Evolutionary conservation across 1,139 yeast species (phyloP).

Genomic region (Candida tropicalis): DNA sequence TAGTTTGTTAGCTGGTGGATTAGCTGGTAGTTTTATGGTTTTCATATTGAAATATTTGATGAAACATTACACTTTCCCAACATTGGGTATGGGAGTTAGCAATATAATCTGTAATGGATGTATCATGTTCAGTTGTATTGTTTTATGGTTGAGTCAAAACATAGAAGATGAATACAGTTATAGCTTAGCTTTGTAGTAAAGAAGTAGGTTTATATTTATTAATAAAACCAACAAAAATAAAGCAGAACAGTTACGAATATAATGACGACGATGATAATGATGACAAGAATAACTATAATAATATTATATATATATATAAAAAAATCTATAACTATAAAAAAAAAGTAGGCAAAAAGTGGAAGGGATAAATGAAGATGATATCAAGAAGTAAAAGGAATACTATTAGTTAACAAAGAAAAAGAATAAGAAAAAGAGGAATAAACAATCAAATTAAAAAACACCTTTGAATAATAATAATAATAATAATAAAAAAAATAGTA

Average conservation of each 20-base stretch:
- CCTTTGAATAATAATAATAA: background rate
- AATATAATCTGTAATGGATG: constrained; percentile 81
- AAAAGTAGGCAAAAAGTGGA: background rate
- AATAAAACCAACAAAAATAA: background rate
- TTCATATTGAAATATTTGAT: constrained; percentile 81
- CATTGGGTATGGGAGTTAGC: constrained; percentile 92
- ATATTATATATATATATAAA: constrained; percentile 5
- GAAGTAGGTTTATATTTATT: background rate
- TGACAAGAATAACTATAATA: background rate
- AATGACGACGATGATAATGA: background rate
- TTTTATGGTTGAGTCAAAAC: constrained; percentile 91
- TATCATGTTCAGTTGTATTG: constrained; percentile 84
- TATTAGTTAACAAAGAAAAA: too few species aligned
- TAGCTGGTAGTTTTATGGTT: constrained; percentile 90
- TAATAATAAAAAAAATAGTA: background rate
- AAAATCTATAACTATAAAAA: constrained; percentile 9
- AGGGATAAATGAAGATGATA: background rate
- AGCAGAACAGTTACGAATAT: background rate
- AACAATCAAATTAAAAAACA: background rate
- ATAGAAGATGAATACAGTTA: constrained; percentile 95
- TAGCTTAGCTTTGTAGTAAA: constrained; percentile 68
- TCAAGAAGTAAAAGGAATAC: constrained; percentile 4
- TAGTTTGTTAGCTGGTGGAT: constrained; percentile 89
- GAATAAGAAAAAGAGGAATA: background rate
- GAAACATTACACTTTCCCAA: constrained; percentile 80